Percentiles rank a stretch among this genome's conserved stretches.
Evolutionary conservation across 176 grass and related monocot genomes (phyloP).

Genomic region (Thalia dealbata): DNA sequence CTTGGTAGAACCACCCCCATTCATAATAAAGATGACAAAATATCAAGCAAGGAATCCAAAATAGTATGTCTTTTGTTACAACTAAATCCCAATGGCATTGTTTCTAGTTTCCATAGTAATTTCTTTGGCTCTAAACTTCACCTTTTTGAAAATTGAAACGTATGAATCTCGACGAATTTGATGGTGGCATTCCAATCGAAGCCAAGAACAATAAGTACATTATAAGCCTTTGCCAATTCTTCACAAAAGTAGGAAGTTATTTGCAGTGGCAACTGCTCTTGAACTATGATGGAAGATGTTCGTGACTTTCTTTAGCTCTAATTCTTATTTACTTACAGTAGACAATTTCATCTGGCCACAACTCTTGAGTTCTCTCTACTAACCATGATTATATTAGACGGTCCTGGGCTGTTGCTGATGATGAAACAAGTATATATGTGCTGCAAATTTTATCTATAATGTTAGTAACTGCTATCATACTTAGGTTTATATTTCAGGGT

Average conservation of each 20-base stretch:
- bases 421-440: neutral
- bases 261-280: no score
- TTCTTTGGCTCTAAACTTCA: neutral
- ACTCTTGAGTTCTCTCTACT: no score
- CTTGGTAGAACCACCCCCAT: slow-evolving; percentile 24
- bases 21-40: slow-evolving; percentile 41
- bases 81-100: neutral
- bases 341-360: neutral
- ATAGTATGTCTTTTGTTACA: neutral
- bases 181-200: no score
- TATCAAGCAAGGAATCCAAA: slow-evolving; percentile 17
- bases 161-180: neutral
- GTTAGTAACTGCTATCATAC: neutral
- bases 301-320: no score
- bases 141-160: neutral
- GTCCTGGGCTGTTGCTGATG: no score
- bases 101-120: neutral
- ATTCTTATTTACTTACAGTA: neutral
- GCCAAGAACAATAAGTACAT: no score
- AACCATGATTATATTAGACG: neutral
- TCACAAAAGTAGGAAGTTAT: no score
- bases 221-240: no score
- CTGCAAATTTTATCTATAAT: slow-evolving; percentile 8
- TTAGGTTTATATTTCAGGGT: slow-evolving; percentile 23
- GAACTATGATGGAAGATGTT: no score